phyloP scores from a whole-genome alignment of 2,329 filamentous ascomycete genomes.

The Alternaria sp. region DNA sequence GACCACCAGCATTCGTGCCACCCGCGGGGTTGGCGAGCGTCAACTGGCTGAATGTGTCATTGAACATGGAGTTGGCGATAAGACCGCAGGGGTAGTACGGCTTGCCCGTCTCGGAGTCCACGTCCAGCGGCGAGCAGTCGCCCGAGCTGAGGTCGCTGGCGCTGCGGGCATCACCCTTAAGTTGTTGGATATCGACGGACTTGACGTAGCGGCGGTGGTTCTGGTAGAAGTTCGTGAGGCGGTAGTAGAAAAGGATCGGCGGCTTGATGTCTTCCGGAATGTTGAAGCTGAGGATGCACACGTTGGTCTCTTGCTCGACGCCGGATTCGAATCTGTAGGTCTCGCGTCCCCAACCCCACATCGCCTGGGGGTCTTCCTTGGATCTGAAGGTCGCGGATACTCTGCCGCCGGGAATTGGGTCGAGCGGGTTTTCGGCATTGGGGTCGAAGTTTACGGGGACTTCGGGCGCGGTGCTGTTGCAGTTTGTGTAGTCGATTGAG shows the following conservation, averaged over 20 bases:
- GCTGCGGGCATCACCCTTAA: slow-evolving; percentile 73
- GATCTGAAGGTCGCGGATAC: slow-evolving; percentile 76
- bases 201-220: slow-evolving; percentile 97
- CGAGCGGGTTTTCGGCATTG: slow-evolving; percentile 42
- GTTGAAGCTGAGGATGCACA: slow-evolving; percentile 78
- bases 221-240: slow-evolving; percentile 97
- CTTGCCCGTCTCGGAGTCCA: slow-evolving; percentile 49
- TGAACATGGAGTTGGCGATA: slow-evolving; percentile 97
- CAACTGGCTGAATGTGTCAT: slow-evolving; percentile 81
- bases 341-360: slow-evolving; percentile 42
- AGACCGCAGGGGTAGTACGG: slow-evolving; percentile 94
- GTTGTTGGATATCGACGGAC: slow-evolving; percentile 81
- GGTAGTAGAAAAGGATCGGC: slow-evolving; percentile 92
- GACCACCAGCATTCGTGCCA: slow-evolving; percentile 43
- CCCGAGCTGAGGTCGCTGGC: slow-evolving; percentile 68
- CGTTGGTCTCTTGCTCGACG: slow-evolving; percentile 45
- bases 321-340: slow-evolving; percentile 45
- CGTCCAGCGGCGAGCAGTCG: slow-evolving; percentile 74
- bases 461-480: slow-evolving; percentile 63
- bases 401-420: slow-evolving; percentile 61
- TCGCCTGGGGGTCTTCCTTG: slow-evolving; percentile 40
- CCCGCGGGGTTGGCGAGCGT: slow-evolving; percentile 61
- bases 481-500: slow-evolving; percentile 87
- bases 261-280: slow-evolving; percentile 80
- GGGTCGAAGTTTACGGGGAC: slow-evolving; percentile 24